A percentile compares a stretch with the other conserved stretches of the same genome.
These are phyloP conservation scores for Exophiala sideris DNA, from an alignment of 2,329 filamentous ascomycete species.

Conservation along the genomic window DNA sequence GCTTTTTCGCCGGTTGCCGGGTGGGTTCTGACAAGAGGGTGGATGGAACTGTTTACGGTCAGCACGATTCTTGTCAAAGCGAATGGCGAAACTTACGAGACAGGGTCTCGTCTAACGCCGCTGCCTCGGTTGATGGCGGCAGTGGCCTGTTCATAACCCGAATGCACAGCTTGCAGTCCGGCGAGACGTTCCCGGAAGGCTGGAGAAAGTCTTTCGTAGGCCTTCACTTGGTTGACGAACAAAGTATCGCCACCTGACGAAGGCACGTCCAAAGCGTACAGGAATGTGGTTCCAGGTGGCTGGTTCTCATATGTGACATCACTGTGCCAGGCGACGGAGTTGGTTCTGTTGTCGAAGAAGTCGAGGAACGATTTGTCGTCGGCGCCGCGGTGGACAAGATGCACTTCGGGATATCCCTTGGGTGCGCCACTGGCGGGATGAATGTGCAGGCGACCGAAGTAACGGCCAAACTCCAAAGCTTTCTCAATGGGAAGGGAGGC, in stretches of 20 bases:
- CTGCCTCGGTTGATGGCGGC: conserved; percentile 54
- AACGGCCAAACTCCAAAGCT: conserved; percentile 54
- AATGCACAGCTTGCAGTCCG: conserved; percentile 76
- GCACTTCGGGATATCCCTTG: conserved; percentile 68
- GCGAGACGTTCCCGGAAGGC: conserved; percentile 76
- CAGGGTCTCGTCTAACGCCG: conserved; percentile 39
- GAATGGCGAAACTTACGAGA: conserved; percentile 32
- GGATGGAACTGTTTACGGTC: conserved; percentile 29
- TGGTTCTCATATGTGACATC: conserved; percentile 86
- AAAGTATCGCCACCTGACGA: conserved; percentile 78
- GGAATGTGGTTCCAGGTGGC: conserved; percentile 80
- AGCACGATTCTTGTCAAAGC: not conserved
- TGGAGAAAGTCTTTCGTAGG: conserved; percentile 76
- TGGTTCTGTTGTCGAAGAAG: conserved; percentile 68
- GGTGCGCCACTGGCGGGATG: conserved; percentile 76
- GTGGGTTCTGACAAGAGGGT: conserved; percentile 47
- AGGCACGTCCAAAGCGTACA: conserved; percentile 82
- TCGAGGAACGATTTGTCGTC: conserved; percentile 58
- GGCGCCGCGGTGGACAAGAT: conserved; percentile 72
- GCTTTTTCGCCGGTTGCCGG: conserved; percentile 49
- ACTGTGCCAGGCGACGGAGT: conserved; percentile 77
- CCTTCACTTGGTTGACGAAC: conserved; percentile 74
- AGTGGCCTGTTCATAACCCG: conserved; percentile 72
- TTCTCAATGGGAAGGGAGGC: conserved; percentile 34
- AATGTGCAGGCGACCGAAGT: conserved; percentile 79